A percentile compares a stretch with the other conserved stretches of the same genome.
Conservation (phyloP, 352 stramenopile genomes). For the Peronosclerospora sorghi region DNA sequence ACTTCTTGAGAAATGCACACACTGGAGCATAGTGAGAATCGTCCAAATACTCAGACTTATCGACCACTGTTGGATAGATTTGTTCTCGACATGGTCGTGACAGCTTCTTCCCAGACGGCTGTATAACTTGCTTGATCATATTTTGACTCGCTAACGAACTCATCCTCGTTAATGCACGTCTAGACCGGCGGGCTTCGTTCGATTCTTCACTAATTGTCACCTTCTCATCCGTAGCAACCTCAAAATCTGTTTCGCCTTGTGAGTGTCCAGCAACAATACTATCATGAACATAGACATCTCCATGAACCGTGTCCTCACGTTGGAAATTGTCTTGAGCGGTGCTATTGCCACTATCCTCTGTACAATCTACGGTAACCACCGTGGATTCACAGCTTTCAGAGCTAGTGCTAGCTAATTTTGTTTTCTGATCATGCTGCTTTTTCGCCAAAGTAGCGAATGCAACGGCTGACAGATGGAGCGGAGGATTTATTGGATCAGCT, state of each 20-base stretch:
- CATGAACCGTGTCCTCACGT: constrained; percentile 1
- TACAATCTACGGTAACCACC: constrained; percentile 3
- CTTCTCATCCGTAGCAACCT: constrained; percentile 14
- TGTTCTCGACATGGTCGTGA: constrained; percentile 19
- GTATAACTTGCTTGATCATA: constrained; percentile 28
- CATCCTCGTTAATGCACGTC: constrained; percentile 39
- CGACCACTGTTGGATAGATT: constrained; percentile 14
- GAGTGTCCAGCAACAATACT: constrained; percentile 3
- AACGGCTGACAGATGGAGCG: constrained; percentile 30
- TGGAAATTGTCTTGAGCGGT: constrained; percentile 6
- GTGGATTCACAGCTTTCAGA: constrained; percentile 9
- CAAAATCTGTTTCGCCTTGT: constrained; percentile 5
- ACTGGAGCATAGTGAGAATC: constrained; percentile 40
- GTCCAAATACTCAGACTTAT: constrained; percentile 61
- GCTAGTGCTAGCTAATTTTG: constrained; percentile 1
- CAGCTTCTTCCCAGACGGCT: constrained; percentile 11
- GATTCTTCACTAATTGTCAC: constrained; percentile 3
- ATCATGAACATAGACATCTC: constrained; percentile 11
- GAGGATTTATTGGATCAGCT: constrained; percentile 52
- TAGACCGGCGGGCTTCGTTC: constrained; percentile 42
- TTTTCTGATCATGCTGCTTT: constrained; percentile 4
- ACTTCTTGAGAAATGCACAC: constrained; percentile 32
- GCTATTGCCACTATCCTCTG: constrained; percentile 6
- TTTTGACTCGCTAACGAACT: constrained; percentile 42
- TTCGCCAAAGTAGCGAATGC: constrained; percentile 14